phyloP scores from a whole-genome alignment of 768 basidiomycete genomes.

The Holtermannia corniformis region DNA sequence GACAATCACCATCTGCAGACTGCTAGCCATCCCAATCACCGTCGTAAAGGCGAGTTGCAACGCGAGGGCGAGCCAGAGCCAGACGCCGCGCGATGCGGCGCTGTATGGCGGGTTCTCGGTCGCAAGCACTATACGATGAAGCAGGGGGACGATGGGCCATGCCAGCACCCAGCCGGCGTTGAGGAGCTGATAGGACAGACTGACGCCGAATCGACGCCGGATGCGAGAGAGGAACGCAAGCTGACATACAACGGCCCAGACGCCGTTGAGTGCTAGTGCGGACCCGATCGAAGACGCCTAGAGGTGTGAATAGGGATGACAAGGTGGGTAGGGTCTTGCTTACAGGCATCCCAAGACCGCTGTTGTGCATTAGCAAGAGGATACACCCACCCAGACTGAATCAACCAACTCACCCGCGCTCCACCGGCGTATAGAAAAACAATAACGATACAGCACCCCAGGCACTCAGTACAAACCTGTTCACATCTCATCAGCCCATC shows the following conservation, averaged over 20 bases:
- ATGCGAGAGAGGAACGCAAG: slow-evolving; percentile 30
- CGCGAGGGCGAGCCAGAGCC: slow-evolving; percentile 26
- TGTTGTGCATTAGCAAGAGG: slow-evolving; percentile 8
- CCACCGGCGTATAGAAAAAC: slow-evolving; percentile 34
- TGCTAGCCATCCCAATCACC: slow-evolving; percentile 23
- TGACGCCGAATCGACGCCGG: slow-evolving; percentile 24
- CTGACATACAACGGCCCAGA: slow-evolving; percentile 37
- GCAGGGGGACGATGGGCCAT: slow-evolving; percentile 27
- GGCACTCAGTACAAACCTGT: slow-evolving; percentile 33
- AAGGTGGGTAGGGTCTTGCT: not conserved
- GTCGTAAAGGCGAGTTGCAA: slow-evolving; percentile 29
- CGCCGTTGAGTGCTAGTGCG: slow-evolving; percentile 33
- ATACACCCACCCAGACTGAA: not conserved
- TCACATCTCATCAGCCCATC: slow-evolving; percentile 1
- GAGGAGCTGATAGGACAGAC: slow-evolving; percentile 28
- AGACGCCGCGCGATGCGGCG: slow-evolving; percentile 18
- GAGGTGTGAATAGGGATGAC: not conserved
- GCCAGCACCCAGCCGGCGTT: slow-evolving; percentile 34
- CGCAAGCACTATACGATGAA: slow-evolving; percentile 23
- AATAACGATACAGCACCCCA: slow-evolving; percentile 35
- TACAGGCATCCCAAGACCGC: slow-evolving; percentile 36
- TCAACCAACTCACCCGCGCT: slow-evolving; percentile 27
- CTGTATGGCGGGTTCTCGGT: slow-evolving; percentile 19
- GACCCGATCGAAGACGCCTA: slow-evolving; percentile 32
- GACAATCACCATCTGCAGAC: slow-evolving; percentile 35